These are phyloP conservation scores for Monosporozyma solicola DNA, from an alignment of 805 yeast genomes.

Conservation along the genomic window DNA sequence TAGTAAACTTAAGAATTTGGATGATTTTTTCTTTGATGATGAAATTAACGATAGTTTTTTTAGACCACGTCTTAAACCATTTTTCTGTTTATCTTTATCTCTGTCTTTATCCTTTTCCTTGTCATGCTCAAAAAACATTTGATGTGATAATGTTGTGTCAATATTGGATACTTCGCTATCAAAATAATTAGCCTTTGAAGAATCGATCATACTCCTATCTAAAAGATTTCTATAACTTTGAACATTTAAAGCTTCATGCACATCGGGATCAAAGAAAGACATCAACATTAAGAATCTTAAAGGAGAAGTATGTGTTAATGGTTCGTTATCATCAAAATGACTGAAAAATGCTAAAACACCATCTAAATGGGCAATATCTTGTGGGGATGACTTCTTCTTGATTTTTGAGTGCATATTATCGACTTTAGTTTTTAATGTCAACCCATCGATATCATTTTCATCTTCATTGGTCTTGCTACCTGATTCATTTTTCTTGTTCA, in stretches of 20 bases:
- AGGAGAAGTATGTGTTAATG: slow-evolving; percentile 21
- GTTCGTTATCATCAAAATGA: slow-evolving; percentile 20
- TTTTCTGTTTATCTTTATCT: slow-evolving; percentile 5
- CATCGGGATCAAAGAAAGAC: slow-evolving; percentile 21
- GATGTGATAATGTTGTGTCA: background rate
- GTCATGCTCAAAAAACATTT: background rate
- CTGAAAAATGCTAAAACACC: slow-evolving; percentile 21
- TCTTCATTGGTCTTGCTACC: background rate
- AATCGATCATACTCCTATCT: slow-evolving; percentile 6
- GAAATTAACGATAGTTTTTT: slow-evolving; percentile 17
- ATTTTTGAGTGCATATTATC: slow-evolving; percentile 1
- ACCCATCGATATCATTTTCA: background rate
- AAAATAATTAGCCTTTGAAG: background rate
- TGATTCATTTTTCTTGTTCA: background rate
- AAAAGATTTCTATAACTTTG: slow-evolving; percentile 18
- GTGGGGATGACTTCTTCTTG: slow-evolving; percentile 1
- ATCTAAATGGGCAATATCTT: slow-evolving; percentile 8
- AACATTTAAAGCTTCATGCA: slow-evolving; percentile 17
- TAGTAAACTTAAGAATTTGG: slow-evolving; percentile 17
- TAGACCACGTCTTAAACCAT: slow-evolving; percentile 18
- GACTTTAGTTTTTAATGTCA: background rate
- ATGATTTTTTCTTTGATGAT: slow-evolving; percentile 13
- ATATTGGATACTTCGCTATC: background rate
- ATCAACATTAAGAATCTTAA: slow-evolving; percentile 20
- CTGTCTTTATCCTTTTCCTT: background rate